Base-by-base conservation (phyloP, 495 filamentous ascomycete genomes). In the Neurospora sp. region DNA sequence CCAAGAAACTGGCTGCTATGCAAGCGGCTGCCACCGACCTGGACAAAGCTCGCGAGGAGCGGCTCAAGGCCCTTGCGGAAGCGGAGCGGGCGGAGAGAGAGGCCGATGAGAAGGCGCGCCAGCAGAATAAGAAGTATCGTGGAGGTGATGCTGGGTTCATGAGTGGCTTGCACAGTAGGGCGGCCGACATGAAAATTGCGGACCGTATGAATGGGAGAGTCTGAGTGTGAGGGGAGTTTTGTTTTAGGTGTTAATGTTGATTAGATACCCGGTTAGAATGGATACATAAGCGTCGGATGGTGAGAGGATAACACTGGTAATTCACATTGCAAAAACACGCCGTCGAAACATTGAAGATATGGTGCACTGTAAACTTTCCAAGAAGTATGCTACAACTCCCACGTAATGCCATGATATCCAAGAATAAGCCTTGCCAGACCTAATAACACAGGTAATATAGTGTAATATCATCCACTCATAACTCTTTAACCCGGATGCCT, bases 1-100 rank as follows among this genome's bases (percentile, higher is more conserved):
- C 86, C 9, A 83, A 86, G 22, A 95, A 92, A 77, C 84, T 98
- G 5, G 93, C 92, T 20, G 92, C 90, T 41, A 99, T 99, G 96
- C 92, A 94, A 77, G 86, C 88, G 35, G 93, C 92, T 71, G 96
- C 96, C n/a, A 84, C 85, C 4, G 88, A 91, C 14, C 85, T 99
- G 73, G 92, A 98, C 79, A 75, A 85, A 44, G 89, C 91, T 69
- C 92, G 96, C 22, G 88, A 89, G 68, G 86, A 87, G 59, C 89
- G 94, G 37, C 83, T 98, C 27, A 87, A 88, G 2, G 87, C 89
- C 5, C 85, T 96, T 46, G 87, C 86, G 39, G 87, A 88, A 46
- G 85, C 85, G 71, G 93, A 97, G 73, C 84, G 89, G 68, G 80
- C 83, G 20, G 87, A 89, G 74, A 82, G 84, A 40, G 89, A 92